Conservation (phyloP, 371 early-diverging fungal species). For the Mortierella sp. region DNA sequence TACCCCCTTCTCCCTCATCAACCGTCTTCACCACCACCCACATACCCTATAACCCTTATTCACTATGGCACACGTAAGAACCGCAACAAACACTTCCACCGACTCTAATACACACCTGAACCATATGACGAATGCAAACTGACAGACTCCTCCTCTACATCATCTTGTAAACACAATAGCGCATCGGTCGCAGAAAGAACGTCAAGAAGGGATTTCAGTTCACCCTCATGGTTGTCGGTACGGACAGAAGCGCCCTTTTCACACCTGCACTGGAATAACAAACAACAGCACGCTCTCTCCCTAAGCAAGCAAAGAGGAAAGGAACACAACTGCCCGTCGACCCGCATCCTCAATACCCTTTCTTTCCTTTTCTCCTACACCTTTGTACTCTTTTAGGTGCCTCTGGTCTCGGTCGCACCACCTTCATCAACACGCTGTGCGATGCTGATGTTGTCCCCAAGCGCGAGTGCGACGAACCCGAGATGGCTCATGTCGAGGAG, state of each 20-base stretch:
- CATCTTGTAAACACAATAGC: slow-evolving; percentile 27
- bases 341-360: slow-evolving; percentile 1
- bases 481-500: slow-evolving; percentile 92
- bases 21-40: not conserved
- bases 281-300: too few relatives aligned
- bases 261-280: not conserved
- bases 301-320: not conserved
- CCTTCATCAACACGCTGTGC: slow-evolving; percentile 99
- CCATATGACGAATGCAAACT: not conserved
- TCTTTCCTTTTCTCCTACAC: not conserved
- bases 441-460: slow-evolving; percentile 80
- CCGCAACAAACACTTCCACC: not conserved
- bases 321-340: not conserved
- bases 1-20: not conserved
- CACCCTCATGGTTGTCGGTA: slow-evolving; percentile 97
- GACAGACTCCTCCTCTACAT: not conserved
- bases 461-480: slow-evolving; percentile 82
- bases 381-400: slow-evolving; percentile 67
- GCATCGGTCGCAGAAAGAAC: slow-evolving; percentile 90
- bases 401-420: slow-evolving; percentile 97
- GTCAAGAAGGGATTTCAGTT: slow-evolving; percentile 97
- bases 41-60: slow-evolving; percentile 13
- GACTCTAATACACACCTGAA: not conserved
- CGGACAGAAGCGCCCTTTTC: slow-evolving; percentile 28
- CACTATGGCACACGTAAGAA: slow-evolving; percentile 21